Conservation (phyloP, 805 yeast species). For the Barnettozyma pratensis region DNA sequence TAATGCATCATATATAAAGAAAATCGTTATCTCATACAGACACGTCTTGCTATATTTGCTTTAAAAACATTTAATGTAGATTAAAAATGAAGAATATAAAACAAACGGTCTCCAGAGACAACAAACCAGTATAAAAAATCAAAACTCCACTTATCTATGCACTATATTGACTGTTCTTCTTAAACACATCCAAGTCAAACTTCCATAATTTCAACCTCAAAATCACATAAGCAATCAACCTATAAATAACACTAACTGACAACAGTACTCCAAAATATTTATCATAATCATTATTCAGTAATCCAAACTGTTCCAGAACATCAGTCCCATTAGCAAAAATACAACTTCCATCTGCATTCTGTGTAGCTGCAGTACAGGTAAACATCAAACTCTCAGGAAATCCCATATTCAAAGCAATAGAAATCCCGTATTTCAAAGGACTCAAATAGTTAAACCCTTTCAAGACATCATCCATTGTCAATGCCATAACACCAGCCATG, state of each 20-base stretch:
- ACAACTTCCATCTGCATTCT: slow-evolving; percentile 40
- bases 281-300: slow-evolving; percentile 25
- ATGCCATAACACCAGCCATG: slow-evolving; percentile 82
- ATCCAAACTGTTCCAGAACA: slow-evolving; percentile 46
- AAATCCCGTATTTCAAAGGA: slow-evolving; percentile 70
- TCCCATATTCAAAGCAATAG: slow-evolving; percentile 50
- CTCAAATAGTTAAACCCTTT: slow-evolving; percentile 70
- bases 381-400: slow-evolving; percentile 40
- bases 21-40: too few species aligned
- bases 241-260: slow-evolving; percentile 37
- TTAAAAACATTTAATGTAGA: too few species aligned
- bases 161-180: not conserved
- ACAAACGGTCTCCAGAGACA: too few species aligned
- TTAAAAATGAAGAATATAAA: too few species aligned
- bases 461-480: slow-evolving; percentile 66
- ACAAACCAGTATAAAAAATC: not conserved
- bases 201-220: slow-evolving; percentile 17
- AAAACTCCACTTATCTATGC: not conserved
- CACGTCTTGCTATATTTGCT: too few species aligned
- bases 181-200: slow-evolving; percentile 16
- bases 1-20: too few species aligned
- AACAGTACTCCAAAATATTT: slow-evolving; percentile 34
- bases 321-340: slow-evolving; percentile 47
- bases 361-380: slow-evolving; percentile 35
- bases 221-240: slow-evolving; percentile 32